Base-by-base conservation (phyloP, 164 flowering plant genomes). In the Piper betle region DNA sequence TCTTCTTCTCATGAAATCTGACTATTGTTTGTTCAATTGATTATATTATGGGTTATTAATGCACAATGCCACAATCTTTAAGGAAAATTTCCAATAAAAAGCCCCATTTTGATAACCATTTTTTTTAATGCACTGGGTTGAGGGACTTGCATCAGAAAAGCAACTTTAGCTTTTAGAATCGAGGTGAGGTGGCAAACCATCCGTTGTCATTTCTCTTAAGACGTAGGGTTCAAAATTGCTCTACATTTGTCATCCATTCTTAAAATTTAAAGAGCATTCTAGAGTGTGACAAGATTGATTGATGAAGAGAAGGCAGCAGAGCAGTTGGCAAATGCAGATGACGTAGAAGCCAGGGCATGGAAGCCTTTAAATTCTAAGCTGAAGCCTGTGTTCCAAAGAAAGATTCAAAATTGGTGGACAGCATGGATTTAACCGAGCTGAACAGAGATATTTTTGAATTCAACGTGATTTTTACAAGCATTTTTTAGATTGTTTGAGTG, bases 141-240 rank as follows among this genome's bases (percentile, higher is more conserved):
- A 93, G 78, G 67, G 86, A 39, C 85, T 93, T 18, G 77, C 98
- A 60, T 87, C 97, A 4, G 96, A 93, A 93, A 93, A 77, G 94
- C 96, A 8, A 86, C 75, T 20, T 64, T 85, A 58, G 62, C 65
- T 46, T 85, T 93, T 57, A 82, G 91, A 69, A 85, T 84, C n/a
- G 98, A 93, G 96, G 98, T 92, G 82, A 53, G 46, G 37, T 40
- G 53, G 37, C 2, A 16, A 8, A 39, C 58, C 18, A 19, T 43
- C 11, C 8, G 12, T 8, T 3, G 43, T 41, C 9, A 8, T 43
- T 15, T 43, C 50, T 43, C 50, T 43, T 15, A n/a, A n/a, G n/a
- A n/a, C n/a, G n/a, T n/a, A n/a, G n/a, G n/a, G n/a, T n/a, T n/a
- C n/a, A n/a, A n/a, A n/a, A n/a, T 58, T 58, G 37, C 33, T 56